phyloP scores from a whole-genome alignment of 495 filamentous ascomycete species.

The Podospora tetraspora region DNA sequence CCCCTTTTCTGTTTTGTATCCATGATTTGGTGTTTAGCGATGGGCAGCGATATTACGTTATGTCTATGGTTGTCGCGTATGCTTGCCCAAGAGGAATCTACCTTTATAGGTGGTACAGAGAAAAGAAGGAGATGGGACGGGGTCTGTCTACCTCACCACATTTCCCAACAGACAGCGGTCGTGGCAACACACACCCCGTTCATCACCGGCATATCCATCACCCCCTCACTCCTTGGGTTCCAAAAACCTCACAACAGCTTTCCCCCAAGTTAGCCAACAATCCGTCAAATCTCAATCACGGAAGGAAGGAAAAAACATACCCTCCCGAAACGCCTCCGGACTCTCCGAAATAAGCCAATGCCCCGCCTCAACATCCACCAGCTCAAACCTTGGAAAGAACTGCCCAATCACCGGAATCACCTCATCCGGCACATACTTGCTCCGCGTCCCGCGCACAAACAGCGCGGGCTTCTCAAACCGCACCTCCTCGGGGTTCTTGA shows the following conservation, averaged over 20 bases:
- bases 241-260: constrained; percentile 61
- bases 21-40: not conserved
- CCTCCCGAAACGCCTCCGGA: constrained; percentile 76
- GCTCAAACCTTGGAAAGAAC: constrained; percentile 79
- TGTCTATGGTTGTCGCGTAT: not conserved
- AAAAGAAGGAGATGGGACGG: not conserved
- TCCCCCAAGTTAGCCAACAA: constrained; percentile 8
- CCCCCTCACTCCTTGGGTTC: constrained; percentile 46
- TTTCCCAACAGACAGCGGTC: not conserved
- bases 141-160: not conserved
- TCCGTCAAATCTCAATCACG: not conserved
- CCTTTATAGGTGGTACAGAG: not conserved
- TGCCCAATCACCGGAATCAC: constrained; percentile 77
- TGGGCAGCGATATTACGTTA: not conserved
- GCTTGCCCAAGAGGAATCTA: not conserved
- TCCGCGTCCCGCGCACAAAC: constrained; percentile 77
- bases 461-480: constrained; percentile 73
- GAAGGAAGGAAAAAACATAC: constrained; percentile 42
- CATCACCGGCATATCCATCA: not conserved
- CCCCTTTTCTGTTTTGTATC: not conserved
- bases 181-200: not conserved
- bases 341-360: constrained; percentile 96
- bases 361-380: constrained; percentile 79
- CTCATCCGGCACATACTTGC: constrained; percentile 82
- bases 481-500: constrained; percentile 53